Base-by-base conservation (phyloP, 495 filamentous ascomycete species). In the Glarea lozoyensis region DNA sequence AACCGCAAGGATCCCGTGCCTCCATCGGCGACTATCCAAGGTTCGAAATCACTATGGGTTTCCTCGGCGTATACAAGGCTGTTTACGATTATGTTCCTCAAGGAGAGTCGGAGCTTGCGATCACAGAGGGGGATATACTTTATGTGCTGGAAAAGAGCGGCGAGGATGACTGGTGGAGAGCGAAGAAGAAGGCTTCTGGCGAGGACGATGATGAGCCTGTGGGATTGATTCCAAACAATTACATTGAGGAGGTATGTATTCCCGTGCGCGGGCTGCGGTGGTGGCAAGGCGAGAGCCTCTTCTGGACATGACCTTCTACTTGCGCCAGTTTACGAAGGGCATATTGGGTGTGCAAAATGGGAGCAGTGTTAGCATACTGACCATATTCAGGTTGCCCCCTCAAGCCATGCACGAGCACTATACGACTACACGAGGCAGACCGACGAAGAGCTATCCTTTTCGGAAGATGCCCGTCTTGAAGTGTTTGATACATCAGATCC, bases 361-460 rank as follows among this genome's bases (percentile, higher is more conserved):
- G n/a, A n/a, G n/a, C n/a, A n/a, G n/a, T n/a, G n/a, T n/a, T n/a
- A n/a, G n/a, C n/a, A n/a, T n/a, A n/a, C n/a, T n/a, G n/a, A n/a
- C n/a, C n/a, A n/a, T n/a, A n/a, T n/a, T n/a, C 54, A 93, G 87
- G 81, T 77, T 45, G 70, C 77, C 68, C 84, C 92, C 15, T 66
- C 72, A 41, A 69, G 77, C 37, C 66, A 79, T 45, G 90, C 88
- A 16, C 86, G 82, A 63, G 85, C 89, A 31, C 75, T 97, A 25
- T 99, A 89, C 67, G 93, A 97, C 59, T 99, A 99, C 63, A 86
- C 84, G 25, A 75, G 88, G 42, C 92, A 99, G 65, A 99, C 92
- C 36, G 93, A 99, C 57, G 92, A 97, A 61, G 92, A 99, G 65
- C 71, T 99, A 19, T 95, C 89, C 19, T 95, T 99, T 60, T 75